Base-by-base conservation (phyloP, 352 stramenopile species). In the Globisporangium recalcitrans region DNA sequence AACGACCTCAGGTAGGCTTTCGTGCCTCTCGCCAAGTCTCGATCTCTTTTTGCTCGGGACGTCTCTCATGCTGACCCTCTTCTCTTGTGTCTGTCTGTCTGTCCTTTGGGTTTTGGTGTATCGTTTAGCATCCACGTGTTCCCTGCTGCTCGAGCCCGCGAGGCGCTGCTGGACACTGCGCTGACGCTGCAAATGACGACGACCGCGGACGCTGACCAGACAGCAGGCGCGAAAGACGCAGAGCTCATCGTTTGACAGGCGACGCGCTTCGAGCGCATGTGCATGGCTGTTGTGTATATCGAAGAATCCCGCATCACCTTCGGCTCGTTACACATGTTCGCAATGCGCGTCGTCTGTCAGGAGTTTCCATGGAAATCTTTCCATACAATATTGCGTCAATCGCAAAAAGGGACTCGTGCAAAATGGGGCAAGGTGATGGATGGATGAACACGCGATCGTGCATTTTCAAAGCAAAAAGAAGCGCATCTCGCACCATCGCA, bases 1-100 rank as follows among this genome's bases (percentile, higher is more conserved):
- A 91, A 91, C 68, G 85, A 94, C 68, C 62, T 76, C 55, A 84
- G 75, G 75, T 84, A 29, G 9, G 60, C 3, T n/a, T n/a, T n/a
- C n/a, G n/a, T 27, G 32, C 19, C 7, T 55, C 1, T 24, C 19
- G 14, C 3, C 34, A 8, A 3, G 7, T 42, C 3, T 64, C 36
- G 27, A 3, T 54, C 24, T 7, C 11, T 42, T 55, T 22, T 34
- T 19, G 34, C 36, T 51, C 22, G 14, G 47, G 34, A 7, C 31
- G 19, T 4, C 27, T 26, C 7, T 11, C 3, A 21, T 32, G 14
- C 26, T 22, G 24, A 24, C 22, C 21, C 31, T 4, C 34, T 16
- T 5, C 11, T 5, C 8, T 1, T 49, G 13, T n/a, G 34, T 24
- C 6, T 49, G 13, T 53, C 21, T 16, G 42, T 21, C 29, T 38